Evolutionary conservation across 768 basidiomycete species (phyloP).

Genomic region (Russula earlei): DNA sequence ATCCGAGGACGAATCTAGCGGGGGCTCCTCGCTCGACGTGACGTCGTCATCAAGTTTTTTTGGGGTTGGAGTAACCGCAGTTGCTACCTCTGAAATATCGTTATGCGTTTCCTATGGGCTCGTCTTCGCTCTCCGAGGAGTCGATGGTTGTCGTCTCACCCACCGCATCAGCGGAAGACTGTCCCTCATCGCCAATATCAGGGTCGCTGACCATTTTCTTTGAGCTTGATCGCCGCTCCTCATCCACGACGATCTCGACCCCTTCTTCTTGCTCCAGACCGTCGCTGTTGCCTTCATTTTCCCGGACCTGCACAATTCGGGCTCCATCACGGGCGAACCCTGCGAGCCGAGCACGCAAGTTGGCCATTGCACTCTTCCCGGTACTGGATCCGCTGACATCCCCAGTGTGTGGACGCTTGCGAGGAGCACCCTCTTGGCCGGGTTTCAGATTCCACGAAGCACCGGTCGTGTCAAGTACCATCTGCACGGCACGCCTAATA

Average conservation of each 20-base stretch:
- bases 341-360: slow-evolving; percentile 39
- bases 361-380: slow-evolving; percentile 24
- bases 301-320: slow-evolving; percentile 21
- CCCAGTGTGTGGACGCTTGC: slow-evolving; percentile 6
- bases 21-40: not conserved
- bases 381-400: slow-evolving; percentile 12
- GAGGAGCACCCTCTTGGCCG: slow-evolving; percentile 32
- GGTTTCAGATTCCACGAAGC: slow-evolving; percentile 41
- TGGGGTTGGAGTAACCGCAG: not conserved
- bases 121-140: slow-evolving; percentile 9
- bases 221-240: slow-evolving; percentile 4
- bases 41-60: not conserved
- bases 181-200: not conserved
- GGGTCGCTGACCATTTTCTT: not conserved
- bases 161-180: slow-evolving; percentile 10
- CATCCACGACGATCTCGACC: slow-evolving; percentile 17
- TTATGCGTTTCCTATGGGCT: not conserved
- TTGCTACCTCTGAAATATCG: not conserved
- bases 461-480: slow-evolving; percentile 42
- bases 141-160: slow-evolving; percentile 19
- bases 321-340: slow-evolving; percentile 47
- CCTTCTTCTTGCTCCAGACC: slow-evolving; percentile 20
- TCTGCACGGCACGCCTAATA: slow-evolving; percentile 28
- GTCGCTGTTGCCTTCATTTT: slow-evolving; percentile 11
- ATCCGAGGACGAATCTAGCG: not conserved